Evolutionary conservation across 2,329 filamentous ascomycete genomes (phyloP).

Genomic region (Furcasterigmium sp.): DNA sequence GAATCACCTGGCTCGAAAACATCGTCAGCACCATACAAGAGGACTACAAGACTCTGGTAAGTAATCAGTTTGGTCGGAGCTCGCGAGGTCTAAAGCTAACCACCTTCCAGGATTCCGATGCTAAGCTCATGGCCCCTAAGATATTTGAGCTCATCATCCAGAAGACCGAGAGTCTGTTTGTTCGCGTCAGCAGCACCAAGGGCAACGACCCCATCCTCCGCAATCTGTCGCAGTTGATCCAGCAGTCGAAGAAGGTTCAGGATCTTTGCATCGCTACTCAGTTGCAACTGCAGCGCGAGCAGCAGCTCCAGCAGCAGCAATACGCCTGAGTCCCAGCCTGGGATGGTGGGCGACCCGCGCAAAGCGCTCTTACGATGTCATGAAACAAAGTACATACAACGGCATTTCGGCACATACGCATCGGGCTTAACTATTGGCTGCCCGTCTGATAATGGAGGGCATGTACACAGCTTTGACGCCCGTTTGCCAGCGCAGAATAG

Average conservation of each 20-base stretch:
- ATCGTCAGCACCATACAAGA: conserved; percentile 49
- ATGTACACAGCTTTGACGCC: too few relatives aligned
- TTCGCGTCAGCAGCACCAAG: conserved; percentile 42
- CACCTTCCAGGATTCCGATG: conserved; percentile 42
- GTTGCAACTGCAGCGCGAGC: too few relatives aligned
- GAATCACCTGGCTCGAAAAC: conserved; percentile 56
- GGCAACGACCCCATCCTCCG: conserved; percentile 42
- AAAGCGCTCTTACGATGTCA: background rate
- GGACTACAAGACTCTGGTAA: conserved; percentile 44
- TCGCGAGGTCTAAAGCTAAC: conserved; percentile 22
- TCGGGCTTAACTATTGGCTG: background rate
- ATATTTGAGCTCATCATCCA: conserved; percentile 50
- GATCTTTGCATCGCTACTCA: background rate
- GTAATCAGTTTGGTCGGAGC: too few relatives aligned
- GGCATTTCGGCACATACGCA: background rate
- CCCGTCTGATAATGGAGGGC: too few relatives aligned
- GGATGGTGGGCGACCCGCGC: too few relatives aligned
- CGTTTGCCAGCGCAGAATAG: too few relatives aligned
- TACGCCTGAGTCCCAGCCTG: too few relatives aligned
- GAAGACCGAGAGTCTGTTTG: conserved; percentile 47
- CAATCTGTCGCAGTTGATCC: conserved; percentile 39
- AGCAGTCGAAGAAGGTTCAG: background rate
- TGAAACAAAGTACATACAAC: background rate
- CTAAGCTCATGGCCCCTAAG: conserved; percentile 49
- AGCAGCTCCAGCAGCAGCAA: too few relatives aligned